phyloP scores from a whole-genome alignment of 345 rosid genomes.

The Excoecaria agallocha region DNA sequence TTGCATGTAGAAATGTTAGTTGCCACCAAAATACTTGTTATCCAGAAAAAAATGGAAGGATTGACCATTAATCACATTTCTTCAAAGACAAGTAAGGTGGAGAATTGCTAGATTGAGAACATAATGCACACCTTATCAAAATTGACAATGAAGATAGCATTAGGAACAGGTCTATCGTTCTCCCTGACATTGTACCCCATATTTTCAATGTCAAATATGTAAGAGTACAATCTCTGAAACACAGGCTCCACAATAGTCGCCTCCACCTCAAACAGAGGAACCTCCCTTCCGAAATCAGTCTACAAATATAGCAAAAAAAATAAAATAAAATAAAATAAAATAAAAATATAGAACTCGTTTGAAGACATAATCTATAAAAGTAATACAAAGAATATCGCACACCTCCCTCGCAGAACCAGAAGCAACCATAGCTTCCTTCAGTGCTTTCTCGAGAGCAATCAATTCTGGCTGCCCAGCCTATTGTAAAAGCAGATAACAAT shows the following conservation, averaged over 20 bases:
- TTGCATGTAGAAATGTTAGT: not conserved
- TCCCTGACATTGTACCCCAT: constrained; percentile 48
- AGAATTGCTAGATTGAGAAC: constrained; percentile 8
- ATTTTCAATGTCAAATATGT: constrained; percentile 67
- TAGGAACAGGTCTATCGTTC: constrained; percentile 74
- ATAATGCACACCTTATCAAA: constrained; percentile 77
- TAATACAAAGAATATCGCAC: constrained; percentile 9
- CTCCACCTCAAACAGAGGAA: constrained; percentile 90
- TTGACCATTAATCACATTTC: not conserved
- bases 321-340: no score
- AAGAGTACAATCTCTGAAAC: constrained; percentile 73
- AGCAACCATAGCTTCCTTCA: constrained; percentile 77
- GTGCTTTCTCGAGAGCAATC: constrained; percentile 81
- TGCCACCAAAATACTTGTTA: not conserved
- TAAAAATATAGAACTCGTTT: constrained; percentile 8
- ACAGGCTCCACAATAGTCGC: constrained; percentile 74
- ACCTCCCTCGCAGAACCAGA: constrained; percentile 96
- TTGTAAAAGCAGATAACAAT: constrained; percentile 7
- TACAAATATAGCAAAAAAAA: constrained; percentile 18
- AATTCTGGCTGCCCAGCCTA: constrained; percentile 89
- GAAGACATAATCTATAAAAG: not conserved
- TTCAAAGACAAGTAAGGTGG: not conserved
- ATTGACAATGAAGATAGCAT: constrained; percentile 81
- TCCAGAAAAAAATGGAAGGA: constrained; percentile 17
- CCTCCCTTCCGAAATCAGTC: constrained; percentile 89